A percentile compares a stretch with the other conserved stretches of the same genome.
Evolutionary conservation across 192 early-diverging fungal genomes (phyloP).

Genomic region (Entophlyctis luteolus): DNA sequence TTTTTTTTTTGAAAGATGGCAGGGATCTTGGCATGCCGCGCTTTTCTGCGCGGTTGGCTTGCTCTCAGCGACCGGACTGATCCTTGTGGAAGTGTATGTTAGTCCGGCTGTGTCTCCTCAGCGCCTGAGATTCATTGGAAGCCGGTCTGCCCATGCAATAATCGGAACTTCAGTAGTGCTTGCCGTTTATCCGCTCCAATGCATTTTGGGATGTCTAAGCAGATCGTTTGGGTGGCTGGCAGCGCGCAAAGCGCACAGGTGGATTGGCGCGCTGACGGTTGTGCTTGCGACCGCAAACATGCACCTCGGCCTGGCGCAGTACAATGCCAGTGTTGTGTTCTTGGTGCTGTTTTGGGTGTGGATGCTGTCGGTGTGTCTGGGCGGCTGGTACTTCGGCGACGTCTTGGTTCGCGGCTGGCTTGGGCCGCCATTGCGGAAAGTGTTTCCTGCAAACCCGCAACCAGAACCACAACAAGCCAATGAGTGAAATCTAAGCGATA

Average conservation of each 20-base stretch:
- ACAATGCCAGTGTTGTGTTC: neutral
- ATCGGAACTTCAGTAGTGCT: conserved; percentile 3
- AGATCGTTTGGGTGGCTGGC: conserved; percentile 6
- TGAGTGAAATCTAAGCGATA: no score
- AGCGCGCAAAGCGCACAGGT: conserved; percentile 49
- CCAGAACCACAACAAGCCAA: no score
- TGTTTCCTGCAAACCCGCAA: no score
- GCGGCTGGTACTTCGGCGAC: no score
- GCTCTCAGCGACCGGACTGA: neutral
- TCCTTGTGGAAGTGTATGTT: neutral
- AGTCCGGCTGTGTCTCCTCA: no score
- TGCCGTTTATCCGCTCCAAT: conserved; percentile 22
- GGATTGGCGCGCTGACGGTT: conserved; percentile 34
- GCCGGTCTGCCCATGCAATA: neutral
- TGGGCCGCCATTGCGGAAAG: no score
- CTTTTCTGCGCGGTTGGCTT: no score
- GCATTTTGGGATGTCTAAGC: conserved; percentile 9
- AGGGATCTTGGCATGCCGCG: no score
- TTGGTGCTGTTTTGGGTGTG: conserved; percentile 2
- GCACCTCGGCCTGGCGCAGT: conserved; percentile 28
- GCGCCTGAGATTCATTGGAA: no score
- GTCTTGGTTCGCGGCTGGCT: no score
- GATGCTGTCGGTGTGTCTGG: neutral
- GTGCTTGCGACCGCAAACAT: conserved; percentile 39
- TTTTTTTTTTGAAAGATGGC: no score